Conservation (phyloP, 2,329 filamentous ascomycete genomes). For the Mariannaea sp. region DNA sequence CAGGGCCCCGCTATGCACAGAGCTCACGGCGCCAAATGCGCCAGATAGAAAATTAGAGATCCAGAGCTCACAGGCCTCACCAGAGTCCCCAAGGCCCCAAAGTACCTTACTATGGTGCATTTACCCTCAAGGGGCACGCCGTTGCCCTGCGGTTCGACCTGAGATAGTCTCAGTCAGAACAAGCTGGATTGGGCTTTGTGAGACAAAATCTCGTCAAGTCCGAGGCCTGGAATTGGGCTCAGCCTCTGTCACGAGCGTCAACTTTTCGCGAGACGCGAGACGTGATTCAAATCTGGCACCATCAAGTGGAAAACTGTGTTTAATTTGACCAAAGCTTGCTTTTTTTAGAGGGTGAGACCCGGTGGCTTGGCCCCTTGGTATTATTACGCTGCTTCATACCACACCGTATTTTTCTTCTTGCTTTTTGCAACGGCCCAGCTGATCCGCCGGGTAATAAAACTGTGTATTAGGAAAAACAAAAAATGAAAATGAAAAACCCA, state of each 20-base stretch:
- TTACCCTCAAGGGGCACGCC: no score
- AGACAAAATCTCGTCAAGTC: background rate
- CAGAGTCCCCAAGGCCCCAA: background rate
- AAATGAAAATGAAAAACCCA: background rate
- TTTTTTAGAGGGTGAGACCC: no score
- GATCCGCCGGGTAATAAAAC: background rate
- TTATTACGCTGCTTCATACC: no score
- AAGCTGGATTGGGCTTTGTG: background rate
- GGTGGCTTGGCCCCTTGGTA: background rate
- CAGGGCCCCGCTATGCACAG: constrained; percentile 11
- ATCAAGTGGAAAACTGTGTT: no score
- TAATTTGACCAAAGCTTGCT: background rate
- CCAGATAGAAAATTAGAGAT: constrained; percentile 6
- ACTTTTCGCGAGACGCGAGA: no score
- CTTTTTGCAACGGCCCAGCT: background rate
- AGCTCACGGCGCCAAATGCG: constrained; percentile 16
- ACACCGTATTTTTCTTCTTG: background rate
- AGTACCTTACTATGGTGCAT: background rate
- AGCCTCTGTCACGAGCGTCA: no score
- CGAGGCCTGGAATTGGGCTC: background rate
- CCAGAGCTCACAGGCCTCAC: background rate
- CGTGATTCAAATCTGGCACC: no score
- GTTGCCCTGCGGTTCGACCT: background rate
- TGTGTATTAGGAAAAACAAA: no score
- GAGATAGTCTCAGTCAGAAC: background rate